Base-by-base conservation (phyloP, 2,329 filamentous ascomycete genomes). In the Nemania serpens region DNA sequence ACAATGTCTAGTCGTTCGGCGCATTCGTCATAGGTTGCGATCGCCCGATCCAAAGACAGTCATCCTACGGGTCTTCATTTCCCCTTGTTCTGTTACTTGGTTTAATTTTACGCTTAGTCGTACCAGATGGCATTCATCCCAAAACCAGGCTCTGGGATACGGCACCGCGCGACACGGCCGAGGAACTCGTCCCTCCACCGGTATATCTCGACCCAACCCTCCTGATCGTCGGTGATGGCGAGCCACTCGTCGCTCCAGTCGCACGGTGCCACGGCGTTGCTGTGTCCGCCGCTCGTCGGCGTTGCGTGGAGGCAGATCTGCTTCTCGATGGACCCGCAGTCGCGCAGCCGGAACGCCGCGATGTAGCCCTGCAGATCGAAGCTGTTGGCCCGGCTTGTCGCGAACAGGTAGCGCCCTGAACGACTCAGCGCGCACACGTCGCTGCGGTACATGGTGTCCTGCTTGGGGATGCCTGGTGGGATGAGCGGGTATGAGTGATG, bases 41-140 rank as follows among this genome's bases (percentile, higher is more conserved):
- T 29, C 25, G 7, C 25, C 25, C 25, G 7, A 29, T 29, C 25
- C 25, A 7, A 29, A 7, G 25, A 29, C 25, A 4, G 25, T 29
- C 25, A 29, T 29, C 25, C 25, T 22, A 12, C 18, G 17, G 17
- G 10, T 45, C 17, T 45, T 17, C 42, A 18, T 17, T 42, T 1
- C 20, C 12, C 15, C 15, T 9, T 20, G 12, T 20, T 17, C n/a
- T 56, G 6, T 36, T 12, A 36, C 12, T 12, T 12, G 6, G 6
- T 36, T 12, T 36, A 7, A 7, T 36, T 36, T 36, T 12, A 6
- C 34, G 6, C 22, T 43, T 68, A 91, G 76, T 96, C 90, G 75
- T 95, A 95, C 92, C 92, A 96, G 65, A 96, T 93, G n/a, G 91
- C 91, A 77, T 96, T 96, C 92, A 96, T 96, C 1, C 91, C 91